Percentiles rank a stretch among this genome's conserved stretches.
Evolutionary conservation across 2,329 filamentous ascomycete genomes (phyloP).

Genomic region (Xylaria sp.): DNA sequence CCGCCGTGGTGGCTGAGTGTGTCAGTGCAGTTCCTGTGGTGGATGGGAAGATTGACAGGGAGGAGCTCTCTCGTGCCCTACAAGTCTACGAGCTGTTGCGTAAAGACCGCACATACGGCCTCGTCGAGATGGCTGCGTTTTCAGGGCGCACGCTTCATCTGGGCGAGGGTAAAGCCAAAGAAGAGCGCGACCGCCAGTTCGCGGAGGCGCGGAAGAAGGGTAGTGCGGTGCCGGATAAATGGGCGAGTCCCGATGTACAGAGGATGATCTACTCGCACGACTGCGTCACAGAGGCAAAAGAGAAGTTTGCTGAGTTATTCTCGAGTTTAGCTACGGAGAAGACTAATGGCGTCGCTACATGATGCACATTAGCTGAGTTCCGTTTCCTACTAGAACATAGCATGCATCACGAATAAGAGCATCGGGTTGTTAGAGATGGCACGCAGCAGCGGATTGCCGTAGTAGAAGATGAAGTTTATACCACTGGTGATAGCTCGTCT

Average conservation of each 20-base stretch:
- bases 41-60: constrained; percentile 41
- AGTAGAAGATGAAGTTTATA: constrained; percentile 22
- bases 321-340: constrained; percentile 39
- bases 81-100: constrained; percentile 65
- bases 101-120: constrained; percentile 62
- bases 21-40: constrained; percentile 48
- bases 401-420: constrained; percentile 9
- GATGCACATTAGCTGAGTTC: constrained; percentile 2
- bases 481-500: constrained; percentile 3
- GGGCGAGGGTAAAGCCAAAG: constrained; percentile 66
- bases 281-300: constrained; percentile 64
- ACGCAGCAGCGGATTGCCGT: neutral
- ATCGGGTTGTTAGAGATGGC: constrained; percentile 12
- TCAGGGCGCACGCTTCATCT: constrained; percentile 66
- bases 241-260: constrained; percentile 76
- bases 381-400: neutral
- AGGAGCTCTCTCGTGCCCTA: constrained; percentile 59
- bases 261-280: constrained; percentile 73
- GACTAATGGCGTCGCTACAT: constrained; percentile 30
- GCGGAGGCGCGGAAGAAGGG: constrained; percentile 60
- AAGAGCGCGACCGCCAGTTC: constrained; percentile 68
- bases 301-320: constrained; percentile 62
- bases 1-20: constrained; percentile 65
- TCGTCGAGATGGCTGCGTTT: constrained; percentile 64
- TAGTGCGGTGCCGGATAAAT: constrained; percentile 70